A percentile compares a stretch with the other conserved stretches of the same genome.
Evolutionary conservation across 352 stramenopile genomes (phyloP).

Genomic region (Phytophthora foliorum): DNA sequence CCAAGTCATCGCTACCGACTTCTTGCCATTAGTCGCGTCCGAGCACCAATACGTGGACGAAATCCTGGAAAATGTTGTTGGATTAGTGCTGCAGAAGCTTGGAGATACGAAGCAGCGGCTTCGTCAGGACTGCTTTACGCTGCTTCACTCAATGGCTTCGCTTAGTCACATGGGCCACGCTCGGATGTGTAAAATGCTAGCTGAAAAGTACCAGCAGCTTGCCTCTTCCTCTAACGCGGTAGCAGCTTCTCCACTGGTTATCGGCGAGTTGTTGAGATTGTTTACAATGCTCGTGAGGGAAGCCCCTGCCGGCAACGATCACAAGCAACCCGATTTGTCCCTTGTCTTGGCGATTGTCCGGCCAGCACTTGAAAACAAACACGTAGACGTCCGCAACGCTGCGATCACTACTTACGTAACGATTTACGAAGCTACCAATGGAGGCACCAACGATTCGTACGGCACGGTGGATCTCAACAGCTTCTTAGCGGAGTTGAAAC

Average conservation of each 20-base stretch:
- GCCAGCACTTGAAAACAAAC: slow-evolving; percentile 81
- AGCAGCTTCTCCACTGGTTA: slow-evolving; percentile 60
- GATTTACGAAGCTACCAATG: slow-evolving; percentile 80
- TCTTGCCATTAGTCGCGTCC: slow-evolving; percentile 62
- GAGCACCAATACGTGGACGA: slow-evolving; percentile 62
- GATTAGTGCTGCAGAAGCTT: slow-evolving; percentile 76
- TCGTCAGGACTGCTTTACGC: slow-evolving; percentile 74
- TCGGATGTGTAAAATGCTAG: slow-evolving; percentile 71
- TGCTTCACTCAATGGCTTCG: slow-evolving; percentile 70
- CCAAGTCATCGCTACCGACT: slow-evolving; percentile 77
- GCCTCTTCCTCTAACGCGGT: slow-evolving; percentile 37
- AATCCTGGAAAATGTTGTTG: slow-evolving; percentile 68
- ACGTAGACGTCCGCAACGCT: slow-evolving; percentile 82
- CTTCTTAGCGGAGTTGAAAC: slow-evolving; percentile 73
- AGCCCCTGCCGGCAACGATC: slow-evolving; percentile 17
- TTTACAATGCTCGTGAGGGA: slow-evolving; percentile 71
- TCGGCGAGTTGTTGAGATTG: slow-evolving; percentile 72
- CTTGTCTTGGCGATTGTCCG: slow-evolving; percentile 61
- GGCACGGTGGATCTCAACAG: slow-evolving; percentile 64
- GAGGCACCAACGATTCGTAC: slow-evolving; percentile 41
- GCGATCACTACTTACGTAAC: slow-evolving; percentile 72
- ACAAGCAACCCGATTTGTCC: slow-evolving; percentile 41
- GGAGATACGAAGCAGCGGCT: slow-evolving; percentile 83
- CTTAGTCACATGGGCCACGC: slow-evolving; percentile 68
- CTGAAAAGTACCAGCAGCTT: slow-evolving; percentile 64